These are phyloP conservation scores for Colletotrichum trifolii DNA, from an alignment of 2,329 filamentous ascomycete species.

Conservation along the genomic window DNA sequence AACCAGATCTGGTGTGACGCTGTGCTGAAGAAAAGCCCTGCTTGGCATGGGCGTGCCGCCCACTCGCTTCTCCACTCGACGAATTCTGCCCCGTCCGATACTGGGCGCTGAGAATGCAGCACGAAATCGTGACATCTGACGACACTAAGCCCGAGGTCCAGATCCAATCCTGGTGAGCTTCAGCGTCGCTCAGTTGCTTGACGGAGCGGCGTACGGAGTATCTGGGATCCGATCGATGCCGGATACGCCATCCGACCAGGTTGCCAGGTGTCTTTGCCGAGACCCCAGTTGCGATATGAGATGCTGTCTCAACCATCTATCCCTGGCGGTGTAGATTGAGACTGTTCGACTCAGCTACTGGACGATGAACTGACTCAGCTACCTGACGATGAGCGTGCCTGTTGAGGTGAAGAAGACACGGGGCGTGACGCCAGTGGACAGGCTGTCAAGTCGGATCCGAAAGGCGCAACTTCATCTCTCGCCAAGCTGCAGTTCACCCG, in stretches of 20 bases:
- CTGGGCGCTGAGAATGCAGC: slow-evolving; percentile 2
- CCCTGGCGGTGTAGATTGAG: slow-evolving; percentile 33
- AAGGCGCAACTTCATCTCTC: slow-evolving; percentile 19
- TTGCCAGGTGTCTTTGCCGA: slow-evolving; percentile 34
- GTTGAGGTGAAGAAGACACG: slow-evolving; percentile 29
- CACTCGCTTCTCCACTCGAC: slow-evolving; percentile 3
- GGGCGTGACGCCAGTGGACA: slow-evolving; percentile 31
- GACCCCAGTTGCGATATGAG: slow-evolving; percentile 16
- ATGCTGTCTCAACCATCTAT: slow-evolving; percentile 25
- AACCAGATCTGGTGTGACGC: slow-evolving; percentile 27
- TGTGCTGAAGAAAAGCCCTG: slow-evolving; percentile 29
- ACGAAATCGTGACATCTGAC: too few relatives aligned
- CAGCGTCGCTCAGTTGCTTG: not conserved
- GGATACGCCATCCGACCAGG: slow-evolving; percentile 30
- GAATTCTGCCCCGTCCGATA: slow-evolving; percentile 4
- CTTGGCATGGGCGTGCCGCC: slow-evolving; percentile 22
- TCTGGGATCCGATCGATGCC: slow-evolving; percentile 22
- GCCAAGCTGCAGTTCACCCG: slow-evolving; percentile 26
- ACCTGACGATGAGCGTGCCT: slow-evolving; percentile 29
- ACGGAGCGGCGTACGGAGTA: slow-evolving; percentile 8
- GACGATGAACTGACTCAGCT: not conserved
- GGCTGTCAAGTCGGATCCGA: not conserved
- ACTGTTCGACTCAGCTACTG: slow-evolving; percentile 27
- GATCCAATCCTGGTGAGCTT: too few relatives aligned
- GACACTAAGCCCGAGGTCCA: too few relatives aligned